Evolutionary conservation across 2,329 filamentous ascomycete genomes (phyloP), one percentile per base, ranked within the genome.

Genomic region (Botrytis fabae): DNA sequence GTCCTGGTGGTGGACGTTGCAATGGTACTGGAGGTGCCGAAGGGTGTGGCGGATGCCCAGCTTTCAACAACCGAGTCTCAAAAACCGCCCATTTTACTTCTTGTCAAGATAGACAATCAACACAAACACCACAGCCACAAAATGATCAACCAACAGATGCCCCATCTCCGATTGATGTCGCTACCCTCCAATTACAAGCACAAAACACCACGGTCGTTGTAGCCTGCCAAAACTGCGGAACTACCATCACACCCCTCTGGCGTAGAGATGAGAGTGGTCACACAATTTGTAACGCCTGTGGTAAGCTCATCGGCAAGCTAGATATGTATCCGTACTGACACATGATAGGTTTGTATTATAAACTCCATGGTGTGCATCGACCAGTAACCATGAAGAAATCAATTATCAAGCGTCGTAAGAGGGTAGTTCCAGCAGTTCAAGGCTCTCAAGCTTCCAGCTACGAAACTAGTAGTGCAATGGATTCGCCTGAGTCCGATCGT

Each of bases 311-410:
- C 32, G 74, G 28, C n/a, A 48, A 63, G 59, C 40, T 68, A 22
- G 35, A 20, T 57, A 48, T 10, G 46, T 60, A 44, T 62, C 66
- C 54, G 72, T 69, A 71, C 77, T 79, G 60, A 78, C 66, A 65
- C 60, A 42, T 35, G 66, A 9, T 51, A 97, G 94, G 95, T 7
- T 85, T 99, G 4, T 99, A 99, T 82, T 78, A 97, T 84, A 98
- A 98, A 82, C 89, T 99, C 4, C 96, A 99, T 81, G 95, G 95
- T 71, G 91, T 94, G 44, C 95, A 98, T 82, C 89, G 96, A 60
- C 96, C 96, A 0, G 93, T 96, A 8, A 94, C 94, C n/a, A 98
- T 99, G 96, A 99, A 98, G 83, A 98, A 98, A 82, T 92, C 94
- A 4, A 93, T 97, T 40, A 99, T 99, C 82, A 98, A 99, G 83